Percentiles rank a stretch among this genome's conserved stretches.
Conservation (phyloP, 768 basidiomycete genomes). For the Suillus subaureus region DNA sequence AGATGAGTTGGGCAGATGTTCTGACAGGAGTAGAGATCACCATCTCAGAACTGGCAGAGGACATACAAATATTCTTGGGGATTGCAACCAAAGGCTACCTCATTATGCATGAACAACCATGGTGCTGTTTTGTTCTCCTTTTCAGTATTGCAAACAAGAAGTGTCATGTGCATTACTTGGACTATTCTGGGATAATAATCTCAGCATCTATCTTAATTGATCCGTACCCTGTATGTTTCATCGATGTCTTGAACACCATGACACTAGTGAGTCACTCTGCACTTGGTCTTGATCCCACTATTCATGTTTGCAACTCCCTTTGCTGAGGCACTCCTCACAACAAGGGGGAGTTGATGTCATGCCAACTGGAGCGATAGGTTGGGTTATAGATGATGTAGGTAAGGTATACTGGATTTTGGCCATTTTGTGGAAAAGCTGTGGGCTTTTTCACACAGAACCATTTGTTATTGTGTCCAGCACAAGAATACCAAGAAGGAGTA, state of each 20-base stretch:
- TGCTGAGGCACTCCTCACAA: neutral
- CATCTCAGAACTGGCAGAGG: neutral
- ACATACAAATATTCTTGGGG: neutral
- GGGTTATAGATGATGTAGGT: neutral
- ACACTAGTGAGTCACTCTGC: neutral
- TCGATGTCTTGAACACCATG: neutral
- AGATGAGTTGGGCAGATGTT: neutral
- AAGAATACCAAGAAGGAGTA: no score
- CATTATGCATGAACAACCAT: neutral
- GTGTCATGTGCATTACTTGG: neutral
- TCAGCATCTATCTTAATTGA: neutral
- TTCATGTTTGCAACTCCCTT: neutral
- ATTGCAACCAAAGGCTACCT: constrained; percentile 2
- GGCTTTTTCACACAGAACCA: neutral
- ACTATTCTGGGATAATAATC: neutral
- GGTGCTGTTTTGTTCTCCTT: neutral
- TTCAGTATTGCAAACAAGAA: neutral
- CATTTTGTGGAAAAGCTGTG: neutral
- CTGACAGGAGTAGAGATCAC: constrained; percentile 4
- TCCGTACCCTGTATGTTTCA: neutral
- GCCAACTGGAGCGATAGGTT: neutral
- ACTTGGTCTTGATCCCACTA: neutral
- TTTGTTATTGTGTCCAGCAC: neutral
- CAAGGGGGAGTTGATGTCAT: neutral
- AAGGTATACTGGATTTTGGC: neutral